Evolutionary conservation across 805 yeast genomes (phyloP), one percentile per base, ranked within the genome.

Genomic region (Ogataea populi-albae): DNA sequence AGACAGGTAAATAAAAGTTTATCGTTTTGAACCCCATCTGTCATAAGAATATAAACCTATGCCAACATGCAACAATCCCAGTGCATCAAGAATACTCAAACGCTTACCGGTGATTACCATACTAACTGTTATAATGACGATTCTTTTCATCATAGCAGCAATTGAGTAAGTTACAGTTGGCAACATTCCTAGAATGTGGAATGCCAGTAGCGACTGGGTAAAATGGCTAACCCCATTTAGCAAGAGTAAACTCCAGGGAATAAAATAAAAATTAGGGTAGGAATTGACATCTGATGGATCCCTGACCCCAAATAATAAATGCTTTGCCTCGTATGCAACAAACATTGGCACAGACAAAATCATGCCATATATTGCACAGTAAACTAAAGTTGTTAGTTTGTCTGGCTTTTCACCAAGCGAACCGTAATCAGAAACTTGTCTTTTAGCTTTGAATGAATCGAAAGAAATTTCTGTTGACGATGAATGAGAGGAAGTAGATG

Each of bases 141-240:
- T 83, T 51, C 95, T 77, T 62, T 88, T 88, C 76, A 88, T 74
- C 75, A 88, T 73, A 27, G 86, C 79, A 3, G 96, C 95, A 38
- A 88, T 80, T 2, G 94, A 83, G 61, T 86, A 88, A 3, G 93
- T 77, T 9, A 88, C 79, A 0, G 96, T 86, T 3, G 95, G 84
- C 5, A 88, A 71, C 54, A 81, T 74, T 15, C 95, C 93, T 29
- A 88, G 62, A 21, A 88, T 66, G 62, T 84, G 86, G 59, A 85
- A 86, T 11, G 95, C 87, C 25, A 88, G 68, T 55, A 87, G 64
- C 26, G 89, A 81, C 61, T 88, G 96, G 24, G 75, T 54, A 48
- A 85, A 88, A 61, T 86, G 95, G 11, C 85, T 77, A 11, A 81
- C 49, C 3, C 95, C 93, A 55, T 86, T 84, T 3, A 81, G 47